Conservation (phyloP, 805 yeast genomes). For the Allodekkera sacchari region DNA sequence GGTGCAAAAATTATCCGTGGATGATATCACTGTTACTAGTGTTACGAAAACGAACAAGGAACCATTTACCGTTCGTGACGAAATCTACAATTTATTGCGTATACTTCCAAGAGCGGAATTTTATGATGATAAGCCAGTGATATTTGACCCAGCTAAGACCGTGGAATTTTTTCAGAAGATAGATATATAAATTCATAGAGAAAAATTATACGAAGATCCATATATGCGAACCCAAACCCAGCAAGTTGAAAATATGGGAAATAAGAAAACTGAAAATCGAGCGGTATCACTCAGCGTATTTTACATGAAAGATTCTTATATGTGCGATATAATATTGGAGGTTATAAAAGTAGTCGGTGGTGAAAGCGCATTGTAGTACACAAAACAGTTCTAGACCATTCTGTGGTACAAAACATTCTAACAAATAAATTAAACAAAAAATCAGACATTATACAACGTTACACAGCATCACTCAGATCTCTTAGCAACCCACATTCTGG, state of each 20-base stretch:
- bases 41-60: slow-evolving; percentile 9
- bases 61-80: slow-evolving; percentile 29
- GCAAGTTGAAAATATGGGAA: not conserved
- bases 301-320: too few species aligned
- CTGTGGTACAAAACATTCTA: too few species aligned
- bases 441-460: too few species aligned
- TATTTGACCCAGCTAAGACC: slow-evolving; percentile 48
- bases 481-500: slow-evolving; percentile 91
- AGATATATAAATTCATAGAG: slow-evolving; percentile 26
- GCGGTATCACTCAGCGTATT: too few species aligned
- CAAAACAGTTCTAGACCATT: too few species aligned
- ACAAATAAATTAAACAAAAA: too few species aligned
- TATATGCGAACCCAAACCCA: too few species aligned
- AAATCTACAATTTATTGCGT: slow-evolving; percentile 41
- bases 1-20: not conserved
- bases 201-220: too few species aligned
- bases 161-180: slow-evolving; percentile 25
- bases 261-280: not conserved
- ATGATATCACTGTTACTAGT: slow-evolving; percentile 8
- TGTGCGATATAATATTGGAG: too few species aligned
- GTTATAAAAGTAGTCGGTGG: too few species aligned
- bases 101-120: slow-evolving; percentile 54
- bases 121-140: slow-evolving; percentile 36
- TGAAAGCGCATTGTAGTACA: too few species aligned
- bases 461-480: too few species aligned